These are phyloP conservation scores for Fusarium buxicola DNA, from an alignment of 2,329 filamentous ascomycete genomes.

Conservation along the genomic window DNA sequence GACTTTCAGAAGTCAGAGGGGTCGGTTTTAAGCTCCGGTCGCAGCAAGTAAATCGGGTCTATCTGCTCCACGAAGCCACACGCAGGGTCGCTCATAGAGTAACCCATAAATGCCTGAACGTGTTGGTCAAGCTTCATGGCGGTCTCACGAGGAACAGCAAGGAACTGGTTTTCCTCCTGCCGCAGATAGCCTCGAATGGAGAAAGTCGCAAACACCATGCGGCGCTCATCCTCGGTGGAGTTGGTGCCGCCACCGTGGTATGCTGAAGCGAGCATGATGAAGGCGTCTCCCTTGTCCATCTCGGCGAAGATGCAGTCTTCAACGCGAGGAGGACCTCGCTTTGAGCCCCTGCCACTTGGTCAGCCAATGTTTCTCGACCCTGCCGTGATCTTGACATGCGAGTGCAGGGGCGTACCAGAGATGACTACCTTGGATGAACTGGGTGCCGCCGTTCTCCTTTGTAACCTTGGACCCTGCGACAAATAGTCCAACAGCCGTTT, in stretches of 20 bases:
- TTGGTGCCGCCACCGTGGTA: constrained; percentile 30
- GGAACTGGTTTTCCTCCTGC: constrained; percentile 34
- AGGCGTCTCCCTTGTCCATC: constrained; percentile 32
- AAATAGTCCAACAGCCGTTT: constrained; percentile 11
- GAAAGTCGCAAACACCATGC: constrained; percentile 22
- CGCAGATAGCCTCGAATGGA: constrained; percentile 16
- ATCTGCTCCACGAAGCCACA: constrained; percentile 33
- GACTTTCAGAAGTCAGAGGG: constrained; percentile 9
- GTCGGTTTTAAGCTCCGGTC: constrained; percentile 17
- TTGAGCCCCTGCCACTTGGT: neutral
- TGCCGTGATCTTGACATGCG: too few species aligned
- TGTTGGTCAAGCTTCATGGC: constrained; percentile 16
- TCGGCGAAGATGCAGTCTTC: constrained; percentile 26
- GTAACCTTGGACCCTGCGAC: constrained; percentile 14
- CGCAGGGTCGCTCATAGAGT: constrained; percentile 28
- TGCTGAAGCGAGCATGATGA: constrained; percentile 31
- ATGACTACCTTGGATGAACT: constrained; percentile 31
- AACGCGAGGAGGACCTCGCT: constrained; percentile 14
- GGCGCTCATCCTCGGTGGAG: constrained; percentile 19
- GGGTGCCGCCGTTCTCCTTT: constrained; percentile 25
- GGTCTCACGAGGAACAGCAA: constrained; percentile 9
- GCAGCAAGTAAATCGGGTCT: constrained; percentile 30
- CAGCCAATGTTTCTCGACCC: neutral
- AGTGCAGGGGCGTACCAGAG: constrained; percentile 4
- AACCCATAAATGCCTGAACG: constrained; percentile 29